Evolutionary conservation across 257 asterid species (phyloP).

Genomic region (Capsicum pubescens): DNA sequence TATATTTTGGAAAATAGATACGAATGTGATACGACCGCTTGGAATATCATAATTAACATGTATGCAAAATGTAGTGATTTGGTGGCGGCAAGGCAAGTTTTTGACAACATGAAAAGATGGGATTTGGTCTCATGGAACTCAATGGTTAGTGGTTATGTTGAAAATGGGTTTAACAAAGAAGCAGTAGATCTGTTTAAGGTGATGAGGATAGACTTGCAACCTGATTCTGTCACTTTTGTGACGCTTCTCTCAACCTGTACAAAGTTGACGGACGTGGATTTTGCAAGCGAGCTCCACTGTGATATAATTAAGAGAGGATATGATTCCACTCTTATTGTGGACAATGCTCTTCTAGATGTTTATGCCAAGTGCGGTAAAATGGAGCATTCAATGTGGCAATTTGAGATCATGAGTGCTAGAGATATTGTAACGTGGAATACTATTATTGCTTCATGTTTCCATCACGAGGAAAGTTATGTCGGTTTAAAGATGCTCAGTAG

Average conservation of each 20-base stretch:
- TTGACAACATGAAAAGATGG: constrained; percentile 57
- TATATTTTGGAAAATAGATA: constrained; percentile 63
- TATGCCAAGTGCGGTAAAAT: constrained; percentile 70
- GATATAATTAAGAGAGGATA: constrained; percentile 66
- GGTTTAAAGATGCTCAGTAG: constrained; percentile 69
- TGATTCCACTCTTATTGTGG: constrained; percentile 57
- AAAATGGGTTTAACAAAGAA: constrained; percentile 51
- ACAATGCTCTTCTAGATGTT: constrained; percentile 71
- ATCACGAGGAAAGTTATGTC: constrained; percentile 49
- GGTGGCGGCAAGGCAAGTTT: constrained; percentile 55
- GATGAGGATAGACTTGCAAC: constrained; percentile 57
- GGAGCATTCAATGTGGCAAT: constrained; percentile 65
- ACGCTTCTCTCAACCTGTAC: constrained; percentile 59
- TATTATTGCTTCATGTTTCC: constrained; percentile 68
- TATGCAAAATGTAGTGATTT: constrained; percentile 80
- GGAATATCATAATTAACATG: constrained; percentile 71
- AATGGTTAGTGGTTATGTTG: constrained; percentile 61
- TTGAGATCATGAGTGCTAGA: constrained; percentile 63
- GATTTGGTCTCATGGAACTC: constrained; percentile 91
- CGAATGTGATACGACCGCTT: constrained; percentile 51
- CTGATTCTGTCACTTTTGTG: constrained; percentile 68
- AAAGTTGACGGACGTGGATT: constrained; percentile 39
- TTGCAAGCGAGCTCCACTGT: constrained; percentile 61
- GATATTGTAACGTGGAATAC: constrained; percentile 83
- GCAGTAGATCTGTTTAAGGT: constrained; percentile 57